Percentiles rank a stretch among this genome's conserved stretches.
Evolutionary conservation across 1,284 basidiomycete species (phyloP).

Genomic region (Meripilus lineatus): DNA sequence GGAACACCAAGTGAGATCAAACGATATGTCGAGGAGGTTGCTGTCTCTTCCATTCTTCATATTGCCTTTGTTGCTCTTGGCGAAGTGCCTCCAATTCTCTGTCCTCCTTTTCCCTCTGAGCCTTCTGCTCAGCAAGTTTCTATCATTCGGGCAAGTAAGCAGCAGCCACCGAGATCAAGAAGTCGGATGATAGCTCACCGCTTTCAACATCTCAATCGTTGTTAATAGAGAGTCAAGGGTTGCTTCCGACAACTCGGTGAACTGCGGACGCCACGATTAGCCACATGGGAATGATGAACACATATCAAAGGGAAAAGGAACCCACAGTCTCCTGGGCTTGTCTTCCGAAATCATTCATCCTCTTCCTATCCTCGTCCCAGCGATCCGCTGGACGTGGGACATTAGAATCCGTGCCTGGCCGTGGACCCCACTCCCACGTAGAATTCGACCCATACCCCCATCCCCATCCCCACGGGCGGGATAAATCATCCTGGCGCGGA

Average conservation of each 20-base stretch:
- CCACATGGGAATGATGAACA: neutral
- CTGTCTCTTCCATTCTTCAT: slow-evolving; percentile 29
- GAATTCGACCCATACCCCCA: no score
- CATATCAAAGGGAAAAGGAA: slow-evolving; percentile 8
- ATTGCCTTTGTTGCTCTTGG: slow-evolving; percentile 31
- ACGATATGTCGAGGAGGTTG: slow-evolving; percentile 7
- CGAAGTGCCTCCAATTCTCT: slow-evolving; percentile 24
- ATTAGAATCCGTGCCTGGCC: neutral
- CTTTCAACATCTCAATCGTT: slow-evolving; percentile 54
- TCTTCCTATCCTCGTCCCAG: slow-evolving; percentile 32
- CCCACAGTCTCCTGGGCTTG: slow-evolving; percentile 55
- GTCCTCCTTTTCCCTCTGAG: slow-evolving; percentile 42
- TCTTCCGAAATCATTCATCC: slow-evolving; percentile 39
- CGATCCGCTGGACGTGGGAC: slow-evolving; percentile 8
- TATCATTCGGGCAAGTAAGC: slow-evolving; percentile 23
- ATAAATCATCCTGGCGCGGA: no score
- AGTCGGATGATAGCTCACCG: slow-evolving; percentile 34
- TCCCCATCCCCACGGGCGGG: slow-evolving; percentile 4
- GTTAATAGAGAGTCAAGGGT: slow-evolving; percentile 57
- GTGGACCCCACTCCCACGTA: no score
- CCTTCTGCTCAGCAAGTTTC: slow-evolving; percentile 60
- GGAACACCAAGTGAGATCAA: no score
- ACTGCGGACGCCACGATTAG: slow-evolving; percentile 30
- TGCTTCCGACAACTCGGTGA: slow-evolving; percentile 62
- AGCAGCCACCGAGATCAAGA: neutral